Base-by-base conservation (phyloP, 2,329 filamentous ascomycete species). In the Sporothrix curviconia region DNA sequence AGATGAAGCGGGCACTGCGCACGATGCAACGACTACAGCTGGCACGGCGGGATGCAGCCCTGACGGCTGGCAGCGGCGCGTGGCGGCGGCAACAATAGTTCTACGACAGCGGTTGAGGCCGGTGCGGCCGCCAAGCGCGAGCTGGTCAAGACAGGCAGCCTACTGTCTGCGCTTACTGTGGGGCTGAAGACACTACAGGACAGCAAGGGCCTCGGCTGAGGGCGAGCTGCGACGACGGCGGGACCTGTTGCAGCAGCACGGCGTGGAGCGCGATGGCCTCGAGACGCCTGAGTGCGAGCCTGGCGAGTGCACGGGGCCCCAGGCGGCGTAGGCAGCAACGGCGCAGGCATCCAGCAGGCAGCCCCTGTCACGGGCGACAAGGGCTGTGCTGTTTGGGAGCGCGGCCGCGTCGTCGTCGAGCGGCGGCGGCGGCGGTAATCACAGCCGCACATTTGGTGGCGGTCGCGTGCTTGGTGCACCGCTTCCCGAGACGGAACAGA, bases 41-140 rank as follows among this genome's bases (percentile, higher is more conserved):
- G n/a, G 85, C 86, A 39, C 76, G 80, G 62, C 74, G 89, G 49
- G 89, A 94, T 66, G 80, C 78, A 17, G 83, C 84, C n/a, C 12
- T 44, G 30, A 44, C 47, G 67, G 67, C 28, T 1, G 71, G 70
- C 0, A n/a, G 24, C 7, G 44, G 51, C 24, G n/a, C 36, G 19
- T 1, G 14, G 32, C 17, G 43, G 47, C n/a, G n/a, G n/a, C n/a
- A n/a, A n/a, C n/a, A n/a, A n/a, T n/a, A n/a, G n/a, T n/a, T n/a
- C n/a, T n/a, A n/a, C 55, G 3, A 46, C 56, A 3, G 77, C 76
- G 4, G 71, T 77, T 44, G 85, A 90, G 67, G 85, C 86, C 0
- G 83, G 84, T 1, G 83, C 86, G 0, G 84, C 84, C n/a, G 89
- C 89, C 14, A 92, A 91, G 75, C 83, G 81, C 62, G 83, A 82